A percentile compares a stretch with the other conserved stretches of the same genome.
These are phyloP conservation scores for Maudiozyma humilis DNA, from an alignment of 1,139 yeast genomes.

Conservation along the genomic window DNA sequence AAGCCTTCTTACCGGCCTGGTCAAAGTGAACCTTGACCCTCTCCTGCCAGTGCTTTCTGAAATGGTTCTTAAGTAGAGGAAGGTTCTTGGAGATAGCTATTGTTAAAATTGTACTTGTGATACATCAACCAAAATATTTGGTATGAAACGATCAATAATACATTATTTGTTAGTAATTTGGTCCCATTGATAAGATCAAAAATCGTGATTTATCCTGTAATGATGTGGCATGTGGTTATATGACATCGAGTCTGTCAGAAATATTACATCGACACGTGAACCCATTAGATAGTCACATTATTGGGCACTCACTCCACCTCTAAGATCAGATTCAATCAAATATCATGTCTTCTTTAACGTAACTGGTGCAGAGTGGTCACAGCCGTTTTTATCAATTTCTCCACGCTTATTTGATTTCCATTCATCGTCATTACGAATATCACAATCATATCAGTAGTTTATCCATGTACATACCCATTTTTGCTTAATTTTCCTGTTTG, in stretches of 20 bases:
- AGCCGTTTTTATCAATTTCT: no score
- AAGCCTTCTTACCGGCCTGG: conserved; percentile 87
- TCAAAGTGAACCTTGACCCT: conserved; percentile 98
- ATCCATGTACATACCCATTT: conserved; percentile 33
- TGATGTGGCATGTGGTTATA: no score
- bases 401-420: not conserved
- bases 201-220: not conserved
- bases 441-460: no score
- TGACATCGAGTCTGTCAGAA: no score
- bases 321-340: no score
- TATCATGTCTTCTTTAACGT: no score
- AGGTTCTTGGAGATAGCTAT: conserved; percentile 94
- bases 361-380: no score
- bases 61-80: conserved; percentile 94
- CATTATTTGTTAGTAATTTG: not conserved
- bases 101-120: not conserved
- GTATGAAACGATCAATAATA: not conserved
- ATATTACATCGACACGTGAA: no score
- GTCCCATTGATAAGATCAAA: not conserved
- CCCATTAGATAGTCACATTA: no score
- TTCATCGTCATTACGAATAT: not conserved
- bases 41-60: conserved; percentile 99
- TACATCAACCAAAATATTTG: not conserved
- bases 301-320: no score
- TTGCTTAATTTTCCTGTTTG: conserved; percentile 21